Evolutionary conservation across 192 early-diverging fungal genomes (phyloP).

Genomic region (Powellomyces hirtus): DNA sequence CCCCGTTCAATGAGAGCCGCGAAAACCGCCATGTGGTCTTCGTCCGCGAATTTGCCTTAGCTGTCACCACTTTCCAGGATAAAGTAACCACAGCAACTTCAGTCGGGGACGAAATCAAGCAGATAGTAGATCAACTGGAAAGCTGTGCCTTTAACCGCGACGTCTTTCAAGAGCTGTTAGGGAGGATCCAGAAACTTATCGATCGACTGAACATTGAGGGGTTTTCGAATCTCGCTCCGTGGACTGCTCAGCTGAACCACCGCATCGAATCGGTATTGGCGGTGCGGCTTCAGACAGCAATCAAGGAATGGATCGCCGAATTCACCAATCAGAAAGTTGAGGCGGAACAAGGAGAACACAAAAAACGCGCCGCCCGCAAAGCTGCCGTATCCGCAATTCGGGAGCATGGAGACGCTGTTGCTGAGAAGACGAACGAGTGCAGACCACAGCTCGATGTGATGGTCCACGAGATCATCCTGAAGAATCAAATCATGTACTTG

Average conservation of each 20-base stretch:
- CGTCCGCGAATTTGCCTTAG: constrained; percentile 90
- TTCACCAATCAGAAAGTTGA: constrained; percentile 25
- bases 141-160: constrained; percentile 72
- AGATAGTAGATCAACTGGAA: constrained; percentile 78
- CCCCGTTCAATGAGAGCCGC: constrained; percentile 54
- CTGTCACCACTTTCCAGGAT: constrained; percentile 92
- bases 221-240: constrained; percentile 90
- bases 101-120: constrained; percentile 79
- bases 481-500: constrained; percentile 95
- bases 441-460: constrained; percentile 41
- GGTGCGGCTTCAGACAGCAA: constrained; percentile 70
- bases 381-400: neutral
- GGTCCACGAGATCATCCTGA: constrained; percentile 85
- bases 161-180: constrained; percentile 67
- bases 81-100: constrained; percentile 83
- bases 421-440: neutral
- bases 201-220: constrained; percentile 91
- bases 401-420: neutral
- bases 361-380: neutral
- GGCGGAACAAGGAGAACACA: neutral
- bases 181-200: constrained; percentile 84
- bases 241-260: constrained; percentile 80
- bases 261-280: constrained; percentile 76
- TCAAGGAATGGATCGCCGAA: constrained; percentile 48
- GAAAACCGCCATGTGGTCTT: constrained; percentile 89